Evolutionary conservation across 139 green algal species (phyloP).

Genomic region (Coccomyxa sp.): DNA sequence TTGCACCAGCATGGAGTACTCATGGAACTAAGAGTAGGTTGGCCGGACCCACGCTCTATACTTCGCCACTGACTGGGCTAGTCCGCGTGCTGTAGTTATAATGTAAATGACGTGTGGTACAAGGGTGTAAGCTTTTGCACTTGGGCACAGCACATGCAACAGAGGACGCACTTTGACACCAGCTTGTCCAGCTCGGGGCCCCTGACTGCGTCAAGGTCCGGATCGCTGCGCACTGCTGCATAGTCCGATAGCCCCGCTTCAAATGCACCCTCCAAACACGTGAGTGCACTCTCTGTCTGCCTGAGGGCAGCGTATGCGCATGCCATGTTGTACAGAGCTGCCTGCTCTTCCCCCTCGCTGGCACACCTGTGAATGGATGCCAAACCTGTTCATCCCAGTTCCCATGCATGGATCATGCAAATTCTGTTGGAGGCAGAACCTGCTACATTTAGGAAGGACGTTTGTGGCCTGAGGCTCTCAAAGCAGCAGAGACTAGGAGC

Average conservation of each 20-base stretch:
- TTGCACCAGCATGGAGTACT: neutral
- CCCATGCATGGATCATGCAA: too few relatives aligned
- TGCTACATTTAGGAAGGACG: too few relatives aligned
- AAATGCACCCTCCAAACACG: conserved; percentile 55
- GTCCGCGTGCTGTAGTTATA: neutral
- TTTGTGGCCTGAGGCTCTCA: too few relatives aligned
- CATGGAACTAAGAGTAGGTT: neutral
- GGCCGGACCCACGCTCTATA: neutral
- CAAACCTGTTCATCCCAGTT: neutral
- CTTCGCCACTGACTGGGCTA: too few relatives aligned
- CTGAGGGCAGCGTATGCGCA: conserved; percentile 53
- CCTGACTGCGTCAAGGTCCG: conserved; percentile 43
- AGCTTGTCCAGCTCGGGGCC: conserved; percentile 39
- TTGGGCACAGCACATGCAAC: neutral
- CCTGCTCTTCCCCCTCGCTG: conserved; percentile 61
- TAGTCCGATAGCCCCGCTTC: conserved; percentile 40
- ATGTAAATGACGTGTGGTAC: neutral
- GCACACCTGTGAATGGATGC: conserved; percentile 26
- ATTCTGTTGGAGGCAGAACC: too few relatives aligned
- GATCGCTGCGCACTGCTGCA: conserved; percentile 34
- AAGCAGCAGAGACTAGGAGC: too few relatives aligned
- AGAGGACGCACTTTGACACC: conserved; percentile 32
- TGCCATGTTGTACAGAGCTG: conserved; percentile 70
- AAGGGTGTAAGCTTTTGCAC: neutral
- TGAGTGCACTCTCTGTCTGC: conserved; percentile 36